Conservation (phyloP, 345 rosid species). For the Durio zibethinus region DNA sequence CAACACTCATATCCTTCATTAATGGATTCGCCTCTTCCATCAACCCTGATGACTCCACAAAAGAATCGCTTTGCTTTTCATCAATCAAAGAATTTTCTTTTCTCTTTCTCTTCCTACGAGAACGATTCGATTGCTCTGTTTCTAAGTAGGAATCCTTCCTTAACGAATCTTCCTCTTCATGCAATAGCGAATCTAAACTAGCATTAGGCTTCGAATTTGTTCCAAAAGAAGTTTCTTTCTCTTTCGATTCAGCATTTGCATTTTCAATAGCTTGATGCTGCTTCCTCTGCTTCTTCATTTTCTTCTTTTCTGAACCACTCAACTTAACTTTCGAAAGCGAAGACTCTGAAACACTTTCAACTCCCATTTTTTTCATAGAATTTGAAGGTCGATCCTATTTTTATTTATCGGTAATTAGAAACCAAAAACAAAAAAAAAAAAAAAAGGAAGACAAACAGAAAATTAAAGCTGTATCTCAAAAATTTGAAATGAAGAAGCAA, state of each 20-base stretch:
- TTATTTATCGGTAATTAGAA: not conserved
- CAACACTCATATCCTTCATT: conserved; percentile 9
- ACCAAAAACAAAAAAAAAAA: not conserved
- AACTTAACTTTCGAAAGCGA: not conserved
- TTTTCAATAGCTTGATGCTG: not conserved
- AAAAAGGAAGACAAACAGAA: no score
- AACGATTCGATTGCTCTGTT: not conserved
- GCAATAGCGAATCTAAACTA: not conserved
- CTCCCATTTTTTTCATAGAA: not conserved
- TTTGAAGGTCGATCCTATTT: not conserved
- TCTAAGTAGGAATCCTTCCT: not conserved
- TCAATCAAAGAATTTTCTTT: not conserved
- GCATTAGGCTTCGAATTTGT: not conserved
- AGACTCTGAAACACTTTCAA: no score
- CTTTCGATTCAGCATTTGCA: not conserved
- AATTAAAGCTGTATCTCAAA: not conserved
- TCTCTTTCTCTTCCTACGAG: not conserved
- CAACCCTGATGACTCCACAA: not conserved
- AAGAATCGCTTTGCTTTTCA: not conserved
- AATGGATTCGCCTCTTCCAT: conserved; percentile 4
- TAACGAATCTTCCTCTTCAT: not conserved
- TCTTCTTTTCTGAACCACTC: not conserved
- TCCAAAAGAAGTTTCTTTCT: not conserved
- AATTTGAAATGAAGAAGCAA: not conserved
- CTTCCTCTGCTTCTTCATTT: conserved; percentile 1